phyloP scores from a whole-genome alignment of 768 basidiomycete species.

The Gloeostereum incarnatum region DNA sequence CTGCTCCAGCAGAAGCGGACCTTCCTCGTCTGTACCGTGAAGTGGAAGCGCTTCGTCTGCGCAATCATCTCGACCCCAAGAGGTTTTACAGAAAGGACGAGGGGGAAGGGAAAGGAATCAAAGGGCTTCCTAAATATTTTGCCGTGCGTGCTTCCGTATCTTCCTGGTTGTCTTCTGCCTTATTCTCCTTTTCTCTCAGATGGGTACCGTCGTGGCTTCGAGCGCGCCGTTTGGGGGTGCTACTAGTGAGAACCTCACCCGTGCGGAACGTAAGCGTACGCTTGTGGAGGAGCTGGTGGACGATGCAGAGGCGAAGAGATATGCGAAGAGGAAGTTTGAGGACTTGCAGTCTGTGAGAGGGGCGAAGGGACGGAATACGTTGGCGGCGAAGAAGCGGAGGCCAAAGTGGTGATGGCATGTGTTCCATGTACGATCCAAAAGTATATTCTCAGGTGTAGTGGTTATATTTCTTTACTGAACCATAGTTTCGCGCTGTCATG shows the following conservation, averaged over 20 bases:
- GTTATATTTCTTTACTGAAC: too few species aligned
- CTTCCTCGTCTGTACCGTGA: slow-evolving; percentile 74
- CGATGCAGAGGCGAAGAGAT: slow-evolving; percentile 77
- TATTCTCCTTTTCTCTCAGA: slow-evolving; percentile 28
- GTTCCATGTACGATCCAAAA: too few species aligned
- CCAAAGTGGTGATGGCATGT: slow-evolving; percentile 82
- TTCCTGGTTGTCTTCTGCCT: slow-evolving; percentile 2
- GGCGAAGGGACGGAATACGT: slow-evolving; percentile 61
- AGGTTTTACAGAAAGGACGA: slow-evolving; percentile 85
- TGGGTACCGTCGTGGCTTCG: slow-evolving; percentile 71
- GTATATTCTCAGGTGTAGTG: too few species aligned
- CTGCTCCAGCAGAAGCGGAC: slow-evolving; percentile 73
- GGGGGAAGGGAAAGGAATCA: slow-evolving; percentile 77
- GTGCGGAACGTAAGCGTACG: slow-evolving; percentile 66
- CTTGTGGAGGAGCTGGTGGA: slow-evolving; percentile 85
- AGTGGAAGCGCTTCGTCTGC: slow-evolving; percentile 78
- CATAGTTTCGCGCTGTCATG: too few species aligned
- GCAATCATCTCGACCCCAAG: slow-evolving; percentile 88
- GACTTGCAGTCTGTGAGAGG: slow-evolving; percentile 63
- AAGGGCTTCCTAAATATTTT: slow-evolving; percentile 82
- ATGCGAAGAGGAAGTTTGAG: slow-evolving; percentile 88
- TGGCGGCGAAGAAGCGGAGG: slow-evolving; percentile 55
- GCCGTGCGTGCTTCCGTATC: slow-evolving; percentile 45
- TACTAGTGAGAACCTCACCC: slow-evolving; percentile 62
- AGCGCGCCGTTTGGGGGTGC: slow-evolving; percentile 64